Conservation (phyloP, 345 rosid genomes). For the Lenwebbia sp. region DNA sequence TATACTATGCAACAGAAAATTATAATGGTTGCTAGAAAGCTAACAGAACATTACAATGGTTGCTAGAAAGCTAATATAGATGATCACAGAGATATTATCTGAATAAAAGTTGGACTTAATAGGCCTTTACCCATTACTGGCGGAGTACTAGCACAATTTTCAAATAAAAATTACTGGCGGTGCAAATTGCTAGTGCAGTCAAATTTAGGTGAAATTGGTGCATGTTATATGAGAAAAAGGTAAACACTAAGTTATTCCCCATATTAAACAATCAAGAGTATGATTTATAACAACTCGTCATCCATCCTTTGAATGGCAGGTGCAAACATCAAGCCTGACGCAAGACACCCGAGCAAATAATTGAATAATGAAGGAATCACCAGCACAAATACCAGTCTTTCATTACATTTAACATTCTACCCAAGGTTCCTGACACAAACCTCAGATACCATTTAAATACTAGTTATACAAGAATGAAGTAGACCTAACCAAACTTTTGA, state of each 20-base stretch:
- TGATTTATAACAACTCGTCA: not conserved
- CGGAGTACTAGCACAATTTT: not conserved
- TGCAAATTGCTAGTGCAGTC: not conserved
- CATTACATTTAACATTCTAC: not conserved
- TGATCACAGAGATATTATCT: not conserved
- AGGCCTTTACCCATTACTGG: not conserved
- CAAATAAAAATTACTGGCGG: accelerated
- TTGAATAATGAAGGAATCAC: not conserved
- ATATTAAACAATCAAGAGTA: not conserved
- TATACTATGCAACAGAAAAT: not conserved
- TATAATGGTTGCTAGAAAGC: too few species aligned
- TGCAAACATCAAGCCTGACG: not conserved
- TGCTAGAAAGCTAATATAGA: not conserved
- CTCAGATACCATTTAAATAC: not conserved
- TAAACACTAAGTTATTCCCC: not conserved
- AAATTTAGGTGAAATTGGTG: not conserved
- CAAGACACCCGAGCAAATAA: not conserved
- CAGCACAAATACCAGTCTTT: not conserved
- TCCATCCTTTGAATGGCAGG: not conserved
- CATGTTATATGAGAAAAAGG: not conserved
- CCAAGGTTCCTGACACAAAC: not conserved
- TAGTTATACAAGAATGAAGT: not conserved
- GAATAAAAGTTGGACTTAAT: not conserved
- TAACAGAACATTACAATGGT: not conserved
- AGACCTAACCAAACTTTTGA: not conserved